Percentiles rank a stretch among this genome's conserved stretches.
Conservation (phyloP, 306 rosid genomes). For the Sechiopsis laciniata region DNA sequence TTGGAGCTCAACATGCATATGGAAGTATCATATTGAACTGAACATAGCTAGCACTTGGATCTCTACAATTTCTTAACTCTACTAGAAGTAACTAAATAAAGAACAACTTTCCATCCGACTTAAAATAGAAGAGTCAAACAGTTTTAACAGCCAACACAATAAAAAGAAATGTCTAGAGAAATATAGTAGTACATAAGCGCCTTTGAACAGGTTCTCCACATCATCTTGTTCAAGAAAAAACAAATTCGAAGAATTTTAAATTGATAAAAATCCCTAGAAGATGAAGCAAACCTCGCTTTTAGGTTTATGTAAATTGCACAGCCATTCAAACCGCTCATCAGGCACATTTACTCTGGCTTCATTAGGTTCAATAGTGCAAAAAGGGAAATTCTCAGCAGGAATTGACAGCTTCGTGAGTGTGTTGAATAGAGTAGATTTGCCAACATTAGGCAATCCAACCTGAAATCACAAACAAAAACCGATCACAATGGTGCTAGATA, state of each 20-base stretch:
- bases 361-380: constrained; percentile 97
- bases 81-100: constrained; percentile 5
- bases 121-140: background rate
- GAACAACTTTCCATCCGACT: background rate
- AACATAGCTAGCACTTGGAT: background rate
- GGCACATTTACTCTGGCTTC: constrained; percentile 94
- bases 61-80: background rate
- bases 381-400: constrained; percentile 98
- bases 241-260: background rate
- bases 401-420: constrained; percentile 84
- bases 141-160: background rate
- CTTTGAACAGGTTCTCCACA: background rate
- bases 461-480: constrained; percentile 31
- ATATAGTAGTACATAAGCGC: background rate
- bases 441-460: constrained; percentile 99
- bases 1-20: background rate
- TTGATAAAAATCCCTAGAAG: background rate
- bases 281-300: constrained; percentile 71
- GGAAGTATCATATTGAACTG: constrained; percentile 1
- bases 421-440: constrained; percentile 92
- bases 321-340: constrained; percentile 96
- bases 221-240: background rate
- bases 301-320: constrained; percentile 78
- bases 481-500: background rate
- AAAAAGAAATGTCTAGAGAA: background rate